Conservation (phyloP, 106 monocot species). For the Apostasia shenzhenica region DNA sequence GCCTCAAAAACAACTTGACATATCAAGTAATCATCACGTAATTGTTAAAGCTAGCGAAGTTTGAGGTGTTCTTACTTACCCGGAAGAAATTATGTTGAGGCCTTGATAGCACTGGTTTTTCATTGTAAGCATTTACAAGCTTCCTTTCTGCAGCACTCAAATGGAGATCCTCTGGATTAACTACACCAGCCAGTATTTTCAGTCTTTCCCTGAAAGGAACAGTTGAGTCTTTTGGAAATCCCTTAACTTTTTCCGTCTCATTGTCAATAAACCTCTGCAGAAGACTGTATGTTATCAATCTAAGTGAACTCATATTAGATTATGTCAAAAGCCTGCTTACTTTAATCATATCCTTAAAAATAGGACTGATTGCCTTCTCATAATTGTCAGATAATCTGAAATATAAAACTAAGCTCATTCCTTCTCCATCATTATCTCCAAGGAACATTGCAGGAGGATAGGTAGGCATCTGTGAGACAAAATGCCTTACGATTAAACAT, state of each 20-base stretch:
- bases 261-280: slow-evolving; percentile 55
- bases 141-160: slow-evolving; percentile 61
- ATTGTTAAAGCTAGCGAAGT: not conserved
- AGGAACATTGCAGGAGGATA: slow-evolving; percentile 80
- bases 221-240: slow-evolving; percentile 57
- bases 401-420: slow-evolving; percentile 73
- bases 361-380: slow-evolving; percentile 42
- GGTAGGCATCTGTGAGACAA: slow-evolving; percentile 48
- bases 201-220: slow-evolving; percentile 67
- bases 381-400: slow-evolving; percentile 66
- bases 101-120: slow-evolving; percentile 85
- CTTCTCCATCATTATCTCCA: slow-evolving; percentile 80
- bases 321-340: slow-evolving; percentile 18
- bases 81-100: slow-evolving; percentile 71
- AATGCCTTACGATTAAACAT: not conserved
- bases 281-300: not conserved
- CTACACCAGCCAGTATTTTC: slow-evolving; percentile 60
- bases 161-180: slow-evolving; percentile 72
- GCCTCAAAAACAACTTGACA: not conserved
- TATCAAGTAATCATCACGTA: not conserved
- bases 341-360: slow-evolving; percentile 54
- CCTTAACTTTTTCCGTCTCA: slow-evolving; percentile 65
- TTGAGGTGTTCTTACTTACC: slow-evolving; percentile 17
- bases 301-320: not conserved
- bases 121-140: slow-evolving; percentile 69